Evolutionary conservation across 768 basidiomycete genomes (phyloP).

Genomic region (Gelatoporia subvermispora): DNA sequence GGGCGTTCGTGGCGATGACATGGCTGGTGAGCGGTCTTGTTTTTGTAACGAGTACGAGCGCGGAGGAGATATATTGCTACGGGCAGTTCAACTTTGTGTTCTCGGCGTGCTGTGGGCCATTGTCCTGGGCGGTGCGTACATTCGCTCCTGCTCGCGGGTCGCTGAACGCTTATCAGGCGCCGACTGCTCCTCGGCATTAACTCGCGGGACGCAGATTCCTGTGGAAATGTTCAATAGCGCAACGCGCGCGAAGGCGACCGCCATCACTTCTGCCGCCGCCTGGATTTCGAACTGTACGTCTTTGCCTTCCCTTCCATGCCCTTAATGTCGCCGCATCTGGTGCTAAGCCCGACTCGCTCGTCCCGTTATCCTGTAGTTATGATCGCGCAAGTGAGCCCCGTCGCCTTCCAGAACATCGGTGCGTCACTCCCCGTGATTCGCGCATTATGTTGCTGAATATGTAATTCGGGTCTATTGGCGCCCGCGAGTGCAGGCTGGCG

Average conservation of each 20-base stretch:
- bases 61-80: neutral
- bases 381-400: slow-evolving; percentile 21
- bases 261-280: slow-evolving; percentile 20
- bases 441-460: neutral
- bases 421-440: neutral
- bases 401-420: slow-evolving; percentile 18
- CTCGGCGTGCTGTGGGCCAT: slow-evolving; percentile 18
- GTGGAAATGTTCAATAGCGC: slow-evolving; percentile 24
- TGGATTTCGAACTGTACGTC: slow-evolving; percentile 22
- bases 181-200: neutral
- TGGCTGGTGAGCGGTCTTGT: slow-evolving; percentile 14
- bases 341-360: neutral
- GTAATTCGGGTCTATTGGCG: too few species aligned
- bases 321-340: neutral
- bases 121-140: slow-evolving; percentile 19
- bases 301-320: neutral
- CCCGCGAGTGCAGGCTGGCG: slow-evolving; percentile 11
- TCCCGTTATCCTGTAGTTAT: slow-evolving; percentile 16
- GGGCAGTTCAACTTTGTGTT: slow-evolving; percentile 20
- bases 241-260: slow-evolving; percentile 19
- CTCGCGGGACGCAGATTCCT: slow-evolving; percentile 12
- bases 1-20: slow-evolving; percentile 23
- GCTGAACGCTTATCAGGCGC: neutral
- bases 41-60: neutral
- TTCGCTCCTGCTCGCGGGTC: neutral